Evolutionary conservation across 1,284 basidiomycete species (phyloP), one percentile per base, ranked within the genome.

Genomic region (Cryptococcus floricola): DNA sequence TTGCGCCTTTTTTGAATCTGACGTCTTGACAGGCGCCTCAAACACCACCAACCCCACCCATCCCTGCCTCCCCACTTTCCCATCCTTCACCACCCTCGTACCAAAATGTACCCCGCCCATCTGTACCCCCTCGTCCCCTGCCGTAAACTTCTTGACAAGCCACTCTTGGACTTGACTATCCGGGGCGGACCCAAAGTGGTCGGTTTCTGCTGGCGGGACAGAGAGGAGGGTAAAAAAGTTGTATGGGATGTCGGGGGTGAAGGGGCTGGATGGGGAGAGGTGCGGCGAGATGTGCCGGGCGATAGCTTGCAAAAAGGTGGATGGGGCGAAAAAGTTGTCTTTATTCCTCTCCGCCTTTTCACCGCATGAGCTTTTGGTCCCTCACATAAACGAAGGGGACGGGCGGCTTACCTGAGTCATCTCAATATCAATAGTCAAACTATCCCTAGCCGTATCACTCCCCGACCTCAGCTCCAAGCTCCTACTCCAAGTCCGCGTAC

Each of bases 111-210:
- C 58, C 1, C 60, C 66, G 39, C 63, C 59, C 13, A 54, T 47
- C 27, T 60, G 63, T 3, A 52, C 54, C 19, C 50, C 54, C 3
- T 58, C 52, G 14, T 14, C 50, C 12, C 23, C 18, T 2, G 63
- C 58, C 9, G 53, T 25, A 41, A 75, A 66, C 54, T 75, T 75
- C 16, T 55, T 53, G 7, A 52, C 45, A 2, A 75, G 64, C 73
- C 73, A 75, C 18, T 61, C 42, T 16, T 62, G 49, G 0, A 69
- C 70, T 4, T 60, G 50, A 3, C 39, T 14, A 2, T 61, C 54
- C 0, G 67, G 59, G 0, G 70, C 59, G 8, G 60, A 58, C 19
- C 61, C 69, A 10, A 60, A 57, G 7, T 58, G 49, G 31, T 41
- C 41, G 12, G 63, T 38, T 42, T 42, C n/a, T 23, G 41, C 19